Base-by-base conservation (phyloP, 108 stramenopile species). In the Stephanodiscus triporus region DNA sequence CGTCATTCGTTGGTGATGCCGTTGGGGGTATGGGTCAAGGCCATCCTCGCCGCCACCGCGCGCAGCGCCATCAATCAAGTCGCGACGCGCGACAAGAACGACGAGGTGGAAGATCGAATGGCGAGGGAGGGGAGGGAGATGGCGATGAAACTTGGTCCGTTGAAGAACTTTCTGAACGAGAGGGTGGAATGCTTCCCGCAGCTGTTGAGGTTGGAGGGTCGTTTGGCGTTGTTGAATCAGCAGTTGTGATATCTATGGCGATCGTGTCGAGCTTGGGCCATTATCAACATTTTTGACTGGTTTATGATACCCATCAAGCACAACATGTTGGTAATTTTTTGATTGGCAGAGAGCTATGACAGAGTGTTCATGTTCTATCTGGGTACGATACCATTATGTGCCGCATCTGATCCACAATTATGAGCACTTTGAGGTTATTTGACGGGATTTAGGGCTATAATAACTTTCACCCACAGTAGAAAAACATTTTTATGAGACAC, bases 121-220 rank as follows among this genome's bases (percentile, higher is more conserved):
- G 70, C 66, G 40, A 63, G 36, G 70, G 76, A 77, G 45, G 80
- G 63, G 42, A 54, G 76, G 23, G 77, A 78, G 38, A 60, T 82
- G 77, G 81, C 81, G 24, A 26, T 34, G 26, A 74, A 73, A 55
- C 63, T 82, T 56, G 75, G 75, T 16, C 81, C 74, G 36, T 53
- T 82, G 66, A 70, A 67, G 61, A 82, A 76, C 63, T 74, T 82
- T 42, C 56, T 82, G 60, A 82, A 78, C 49, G 81, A 76, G 59
- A 59, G 81, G 53, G 77, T 78, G 17, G 81, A 82, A 60, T 75
- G 77, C 62, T 76, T 82, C 47, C 72, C 81, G 37, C 81, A 78
- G 51, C 32, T 82, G 54, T 64, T 82, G 48, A 63, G 73, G 24
- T 68, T 82, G 66, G 81, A 82, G 43, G 81, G 81, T 29, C 60